Conservation (phyloP, 2,329 filamentous ascomycete genomes). For the Lachnellula hyalina region DNA sequence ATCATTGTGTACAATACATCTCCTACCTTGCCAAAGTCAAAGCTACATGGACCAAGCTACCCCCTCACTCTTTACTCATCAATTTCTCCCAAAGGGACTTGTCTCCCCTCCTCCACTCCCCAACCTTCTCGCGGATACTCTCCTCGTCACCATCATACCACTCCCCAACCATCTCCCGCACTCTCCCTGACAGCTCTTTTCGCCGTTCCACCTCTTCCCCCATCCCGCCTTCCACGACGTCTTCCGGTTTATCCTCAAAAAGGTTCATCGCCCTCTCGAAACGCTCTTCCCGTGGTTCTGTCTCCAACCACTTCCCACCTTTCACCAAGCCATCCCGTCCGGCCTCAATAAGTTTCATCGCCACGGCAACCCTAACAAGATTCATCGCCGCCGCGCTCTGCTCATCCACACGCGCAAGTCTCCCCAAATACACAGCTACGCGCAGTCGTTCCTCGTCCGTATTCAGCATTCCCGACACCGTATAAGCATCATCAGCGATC, state of each 20-base stretch:
- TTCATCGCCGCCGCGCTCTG: constrained; percentile 1
- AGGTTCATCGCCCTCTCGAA: constrained; percentile 1
- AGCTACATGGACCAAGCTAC: no score
- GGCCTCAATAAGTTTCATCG: constrained; percentile 7
- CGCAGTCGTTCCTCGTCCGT: constrained; percentile 5
- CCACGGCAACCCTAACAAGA: constrained; percentile 5
- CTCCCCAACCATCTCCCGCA: constrained; percentile 4
- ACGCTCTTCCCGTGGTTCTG: neutral
- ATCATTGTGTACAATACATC: no score
- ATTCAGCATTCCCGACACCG: constrained; percentile 3
- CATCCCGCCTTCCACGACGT: neutral
- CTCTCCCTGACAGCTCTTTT: neutral
- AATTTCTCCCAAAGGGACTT: constrained; percentile 4
- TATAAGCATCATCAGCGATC: constrained; percentile 5
- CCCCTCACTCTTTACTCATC: neutral
- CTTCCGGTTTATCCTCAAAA: neutral
- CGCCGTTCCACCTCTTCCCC: neutral
- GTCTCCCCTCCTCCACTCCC: constrained; percentile 6
- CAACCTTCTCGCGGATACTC: constrained; percentile 10
- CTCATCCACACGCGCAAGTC: neutral
- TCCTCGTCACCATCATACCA: constrained; percentile 10
- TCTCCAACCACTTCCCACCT: neutral
- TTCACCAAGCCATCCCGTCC: neutral
- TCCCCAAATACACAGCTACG: constrained; percentile 7
- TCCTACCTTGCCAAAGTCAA: no score